phyloP scores from a whole-genome alignment of 2,329 filamentous ascomycete species.

The Colletotrichum theobromicola region DNA sequence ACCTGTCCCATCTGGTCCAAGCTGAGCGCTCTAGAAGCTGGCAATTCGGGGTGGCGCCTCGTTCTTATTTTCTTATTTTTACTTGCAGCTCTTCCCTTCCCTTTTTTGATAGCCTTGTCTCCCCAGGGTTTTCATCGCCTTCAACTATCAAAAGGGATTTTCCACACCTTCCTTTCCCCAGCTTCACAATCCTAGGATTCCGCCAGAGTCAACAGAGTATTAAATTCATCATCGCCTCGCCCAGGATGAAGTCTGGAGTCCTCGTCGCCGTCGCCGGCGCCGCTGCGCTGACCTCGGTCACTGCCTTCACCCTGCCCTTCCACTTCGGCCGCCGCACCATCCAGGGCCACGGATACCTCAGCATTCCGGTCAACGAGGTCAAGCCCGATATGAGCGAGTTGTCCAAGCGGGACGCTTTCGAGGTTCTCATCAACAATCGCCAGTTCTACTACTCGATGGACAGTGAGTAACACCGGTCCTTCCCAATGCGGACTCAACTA shows the following conservation, averaged over 20 bases:
- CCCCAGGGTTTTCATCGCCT: slow-evolving; percentile 1
- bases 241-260: slow-evolving; percentile 5
- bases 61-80: not conserved
- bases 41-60: not conserved
- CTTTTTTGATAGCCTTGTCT: not conserved
- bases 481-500: not conserved
- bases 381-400: slow-evolving; percentile 1
- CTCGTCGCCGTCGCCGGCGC: not conserved
- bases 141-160: not conserved
- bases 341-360: slow-evolving; percentile 40
- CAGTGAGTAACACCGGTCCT: slow-evolving; percentile 29
- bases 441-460: slow-evolving; percentile 45
- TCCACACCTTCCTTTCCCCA: not conserved
- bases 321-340: slow-evolving; percentile 25
- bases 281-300: slow-evolving; percentile 8
- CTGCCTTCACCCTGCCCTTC: slow-evolving; percentile 26
- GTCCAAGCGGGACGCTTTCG: slow-evolving; percentile 26
- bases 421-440: slow-evolving; percentile 37
- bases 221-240: not conserved
- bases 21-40: slow-evolving; percentile 6
- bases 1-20: not conserved
- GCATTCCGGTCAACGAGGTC: slow-evolving; percentile 35
- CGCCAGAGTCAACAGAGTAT: not conserved
- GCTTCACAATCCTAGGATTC: not conserved
- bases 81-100: not conserved